Base-by-base conservation (phyloP, 163 green algal species). In the Trebouxiophyceae sp. region DNA sequence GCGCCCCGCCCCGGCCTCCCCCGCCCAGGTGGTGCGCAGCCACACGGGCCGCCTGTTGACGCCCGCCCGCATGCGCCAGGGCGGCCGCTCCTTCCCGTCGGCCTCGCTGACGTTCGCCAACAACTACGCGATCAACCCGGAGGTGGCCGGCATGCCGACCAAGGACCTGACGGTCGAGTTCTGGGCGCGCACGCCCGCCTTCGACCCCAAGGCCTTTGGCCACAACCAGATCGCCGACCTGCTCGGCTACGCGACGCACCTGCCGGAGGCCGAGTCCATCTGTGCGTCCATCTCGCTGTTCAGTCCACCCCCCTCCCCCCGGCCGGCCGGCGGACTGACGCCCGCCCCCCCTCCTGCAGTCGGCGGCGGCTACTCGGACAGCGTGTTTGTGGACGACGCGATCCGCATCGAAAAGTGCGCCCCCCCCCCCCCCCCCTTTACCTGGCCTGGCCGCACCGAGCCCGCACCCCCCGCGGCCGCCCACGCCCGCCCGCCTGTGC, bases 81-180 rank as follows among this genome's bases (percentile, higher is more conserved):
- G 39, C 8, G 39, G 39, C 39, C 8, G 16, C 12, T 50, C 39
- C 8, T 50, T 50, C 39, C 16, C 39, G 12, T 44, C 7, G 24
- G 7, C 5, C 47, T 59, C 54, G 0, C 65, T 93, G n/a, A 64
- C 68, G 61, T 92, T 95, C 70, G 76, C 82, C 24, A 95, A 95
- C 81, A 93, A 91, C 79, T 81, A 90, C 31, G 88, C 86, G 2
- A 63, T 92, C 29, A 86, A 88, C 68, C 73, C 76, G 44, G 60
- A 62, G 4, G 44, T 82, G 44, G 67, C 31, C 22, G 69, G 58
- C 34, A 89, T 89, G 79, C 79, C 82, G 4, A 60, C 33, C 5
- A 61, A 66, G 24, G 78, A 83, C 76, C 82, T 95, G 50, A 89
- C 75, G 0, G 63, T 96, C 16, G 88, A 93, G 74, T 86, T 96